Percentiles rank a stretch among this genome's conserved stretches.
phyloP scores from a whole-genome alignment of 306 rosid genomes.

The Castanea crenata region DNA sequence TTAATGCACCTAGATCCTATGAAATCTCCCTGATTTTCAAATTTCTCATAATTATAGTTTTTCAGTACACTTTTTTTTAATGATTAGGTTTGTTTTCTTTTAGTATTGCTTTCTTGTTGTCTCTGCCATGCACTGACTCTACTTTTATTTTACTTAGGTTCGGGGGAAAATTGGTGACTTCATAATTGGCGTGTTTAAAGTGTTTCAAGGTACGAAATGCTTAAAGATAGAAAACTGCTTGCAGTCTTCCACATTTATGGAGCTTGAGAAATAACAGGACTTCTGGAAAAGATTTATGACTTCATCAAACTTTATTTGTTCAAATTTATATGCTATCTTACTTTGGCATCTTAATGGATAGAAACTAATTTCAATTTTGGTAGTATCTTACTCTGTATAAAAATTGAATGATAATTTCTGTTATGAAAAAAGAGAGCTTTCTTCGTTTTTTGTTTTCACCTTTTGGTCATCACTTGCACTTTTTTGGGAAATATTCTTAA shows the following conservation, averaged over 20 bases:
- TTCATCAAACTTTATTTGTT: background rate
- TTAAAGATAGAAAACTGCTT: background rate
- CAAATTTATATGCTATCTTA: background rate
- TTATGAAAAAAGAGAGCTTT: background rate
- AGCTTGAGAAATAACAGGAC: background rate
- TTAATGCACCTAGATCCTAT: conserved; percentile 3
- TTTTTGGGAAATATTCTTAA: background rate
- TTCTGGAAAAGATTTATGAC: background rate
- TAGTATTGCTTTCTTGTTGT: background rate
- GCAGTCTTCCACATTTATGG: background rate
- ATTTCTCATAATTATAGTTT: background rate
- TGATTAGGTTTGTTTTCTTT: background rate
- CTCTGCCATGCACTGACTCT: conserved; percentile 23
- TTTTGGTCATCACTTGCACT: background rate
- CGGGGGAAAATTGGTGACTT: conserved; percentile 69
- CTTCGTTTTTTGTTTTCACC: background rate
- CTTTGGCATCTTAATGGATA: background rate
- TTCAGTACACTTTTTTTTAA: background rate
- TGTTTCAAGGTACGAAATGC: conserved; percentile 71
- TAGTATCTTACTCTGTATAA: background rate
- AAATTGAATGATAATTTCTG: background rate
- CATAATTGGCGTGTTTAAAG: conserved; percentile 65
- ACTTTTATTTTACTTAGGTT: conserved; percentile 37
- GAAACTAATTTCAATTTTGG: background rate
- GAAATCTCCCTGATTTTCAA: background rate